Conservation (phyloP, 768 basidiomycete species). For the Leccinum boreale region DNA sequence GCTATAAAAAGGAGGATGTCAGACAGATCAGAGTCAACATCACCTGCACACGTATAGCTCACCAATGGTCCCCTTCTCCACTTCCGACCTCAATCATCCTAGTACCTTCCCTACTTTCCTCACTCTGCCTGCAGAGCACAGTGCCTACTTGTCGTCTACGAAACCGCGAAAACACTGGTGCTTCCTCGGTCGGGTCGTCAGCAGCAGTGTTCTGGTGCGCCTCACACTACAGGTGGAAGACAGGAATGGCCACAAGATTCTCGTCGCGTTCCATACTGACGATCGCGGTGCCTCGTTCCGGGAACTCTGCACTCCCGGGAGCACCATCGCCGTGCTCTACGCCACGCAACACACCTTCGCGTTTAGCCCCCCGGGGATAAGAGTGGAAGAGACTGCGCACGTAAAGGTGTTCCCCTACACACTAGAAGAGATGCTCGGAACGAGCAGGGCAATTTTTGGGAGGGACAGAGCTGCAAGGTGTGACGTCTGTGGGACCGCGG, state of each 20-base stretch:
- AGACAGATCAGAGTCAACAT: background rate
- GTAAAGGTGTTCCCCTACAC: constrained; percentile 28
- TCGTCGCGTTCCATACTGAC: constrained; percentile 31
- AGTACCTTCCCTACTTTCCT: constrained; percentile 23
- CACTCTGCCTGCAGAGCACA: constrained; percentile 23
- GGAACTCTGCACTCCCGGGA: constrained; percentile 22
- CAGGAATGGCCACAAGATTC: constrained; percentile 20
- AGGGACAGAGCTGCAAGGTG: constrained; percentile 19
- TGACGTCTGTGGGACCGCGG: constrained; percentile 20
- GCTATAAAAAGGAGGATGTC: constrained; percentile 14
- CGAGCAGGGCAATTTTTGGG: constrained; percentile 22
- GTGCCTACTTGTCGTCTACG: constrained; percentile 19
- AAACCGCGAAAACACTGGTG: constrained; percentile 31
- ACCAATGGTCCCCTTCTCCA: constrained; percentile 17
- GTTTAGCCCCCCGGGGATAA: constrained; percentile 28
- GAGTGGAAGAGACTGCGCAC: constrained; percentile 23
- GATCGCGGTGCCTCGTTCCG: constrained; percentile 27
- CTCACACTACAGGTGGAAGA: constrained; percentile 30
- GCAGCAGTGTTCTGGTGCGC: constrained; percentile 24
- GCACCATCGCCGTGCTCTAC: constrained; percentile 30
- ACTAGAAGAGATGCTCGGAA: constrained; percentile 24
- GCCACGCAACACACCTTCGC: constrained; percentile 29
- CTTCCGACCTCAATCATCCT: constrained; percentile 27
- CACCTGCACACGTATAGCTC: constrained; percentile 1
- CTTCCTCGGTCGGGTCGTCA: constrained; percentile 27